Conservation (phyloP, 2,329 filamentous ascomycete species). For the Aspergillus fructus region DNA sequence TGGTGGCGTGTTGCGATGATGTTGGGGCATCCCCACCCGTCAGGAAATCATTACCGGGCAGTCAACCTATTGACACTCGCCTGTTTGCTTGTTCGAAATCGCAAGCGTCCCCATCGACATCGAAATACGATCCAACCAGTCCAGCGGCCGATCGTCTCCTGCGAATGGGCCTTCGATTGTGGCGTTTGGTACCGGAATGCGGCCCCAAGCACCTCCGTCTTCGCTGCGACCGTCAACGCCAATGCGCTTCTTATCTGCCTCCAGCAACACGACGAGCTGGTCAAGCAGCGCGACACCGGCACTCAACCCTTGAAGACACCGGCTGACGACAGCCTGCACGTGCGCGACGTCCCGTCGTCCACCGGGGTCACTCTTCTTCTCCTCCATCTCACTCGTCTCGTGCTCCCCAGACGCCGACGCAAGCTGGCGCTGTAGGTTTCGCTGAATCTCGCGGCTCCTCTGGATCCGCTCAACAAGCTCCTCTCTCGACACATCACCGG, state of each 20-base stretch:
- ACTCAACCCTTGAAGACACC: slow-evolving; percentile 12
- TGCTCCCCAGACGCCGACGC: slow-evolving; percentile 3
- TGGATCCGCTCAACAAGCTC: slow-evolving; percentile 13
- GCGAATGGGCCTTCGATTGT: neutral
- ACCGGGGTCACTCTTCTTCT: neutral
- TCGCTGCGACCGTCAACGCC: neutral
- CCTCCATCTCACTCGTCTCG: neutral
- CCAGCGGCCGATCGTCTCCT: slow-evolving; percentile 1
- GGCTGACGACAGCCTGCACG: slow-evolving; percentile 1
- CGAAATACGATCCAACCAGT: slow-evolving; percentile 16
- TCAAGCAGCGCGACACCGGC: slow-evolving; percentile 19
- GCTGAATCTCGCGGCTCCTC: slow-evolving; percentile 11
- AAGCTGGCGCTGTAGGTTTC: slow-evolving; percentile 10
- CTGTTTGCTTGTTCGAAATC: slow-evolving; percentile 5
- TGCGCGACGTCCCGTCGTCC: neutral
- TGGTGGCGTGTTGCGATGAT: too few relatives aligned
- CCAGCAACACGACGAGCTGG: slow-evolving; percentile 17
- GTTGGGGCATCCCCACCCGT: too few relatives aligned
- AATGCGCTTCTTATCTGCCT: slow-evolving; percentile 7
- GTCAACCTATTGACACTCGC: neutral
- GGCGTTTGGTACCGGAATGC: neutral
- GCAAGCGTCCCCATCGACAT: slow-evolving; percentile 17
- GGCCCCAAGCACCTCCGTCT: neutral
- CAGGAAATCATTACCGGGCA: too few relatives aligned
- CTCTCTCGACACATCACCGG: neutral